Conservation (phyloP, 1,284 basidiomycete genomes). For the Malassezia sp. region DNA sequence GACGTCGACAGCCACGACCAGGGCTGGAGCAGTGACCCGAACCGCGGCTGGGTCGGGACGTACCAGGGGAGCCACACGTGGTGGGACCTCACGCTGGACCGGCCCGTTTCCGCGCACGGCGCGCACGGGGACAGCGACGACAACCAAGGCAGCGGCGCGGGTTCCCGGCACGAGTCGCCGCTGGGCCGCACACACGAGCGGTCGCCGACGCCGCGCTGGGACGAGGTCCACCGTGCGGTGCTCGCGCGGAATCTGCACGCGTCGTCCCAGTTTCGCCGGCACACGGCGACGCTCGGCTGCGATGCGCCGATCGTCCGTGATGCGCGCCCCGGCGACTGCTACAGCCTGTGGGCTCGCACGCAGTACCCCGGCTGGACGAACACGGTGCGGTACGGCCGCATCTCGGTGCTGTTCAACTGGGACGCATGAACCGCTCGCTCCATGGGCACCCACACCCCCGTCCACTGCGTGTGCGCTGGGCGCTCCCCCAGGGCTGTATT, state of each 20-base stretch:
- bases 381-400: conserved; percentile 8
- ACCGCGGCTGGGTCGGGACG: conserved; percentile 12
- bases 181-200: no score
- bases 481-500: no score
- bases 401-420: conserved; percentile 5
- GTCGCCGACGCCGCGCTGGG: neutral
- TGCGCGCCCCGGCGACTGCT: conserved; percentile 2
- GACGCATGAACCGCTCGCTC: no score
- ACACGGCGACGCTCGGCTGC: neutral
- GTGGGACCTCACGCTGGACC: conserved; percentile 15
- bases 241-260: conserved; percentile 13
- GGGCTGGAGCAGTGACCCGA: conserved; percentile 13
- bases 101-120: neutral
- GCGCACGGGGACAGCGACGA: neutral
- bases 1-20: conserved; percentile 16
- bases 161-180: neutral
- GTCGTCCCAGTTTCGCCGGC: neutral
- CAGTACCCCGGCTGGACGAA: conserved; percentile 11
- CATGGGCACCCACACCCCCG: no score
- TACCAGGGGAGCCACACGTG: conserved; percentile 16
- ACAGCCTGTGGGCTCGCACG: conserved; percentile 11
- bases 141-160: neutral
- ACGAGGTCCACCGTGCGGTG: conserved; percentile 8
- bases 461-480: no score
- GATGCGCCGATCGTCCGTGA: conserved; percentile 1